phyloP scores from a whole-genome alignment of 495 filamentous ascomycete genomes.

The Cryomyces minteri region DNA sequence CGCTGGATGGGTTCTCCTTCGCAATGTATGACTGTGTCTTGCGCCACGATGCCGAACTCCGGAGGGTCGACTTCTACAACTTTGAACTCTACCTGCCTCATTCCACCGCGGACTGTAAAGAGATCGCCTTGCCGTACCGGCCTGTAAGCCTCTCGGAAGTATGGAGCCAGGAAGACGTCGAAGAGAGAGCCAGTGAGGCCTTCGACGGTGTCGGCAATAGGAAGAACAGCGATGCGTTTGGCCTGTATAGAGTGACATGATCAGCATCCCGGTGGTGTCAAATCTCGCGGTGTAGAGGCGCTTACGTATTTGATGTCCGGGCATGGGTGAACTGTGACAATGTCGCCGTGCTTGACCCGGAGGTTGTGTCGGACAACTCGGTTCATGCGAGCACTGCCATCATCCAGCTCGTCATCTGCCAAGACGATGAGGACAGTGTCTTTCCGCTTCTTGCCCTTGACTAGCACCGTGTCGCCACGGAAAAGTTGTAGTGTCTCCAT shows the following conservation, averaged over 20 bases:
- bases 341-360: constrained; percentile 93
- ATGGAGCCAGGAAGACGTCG: constrained; percentile 97
- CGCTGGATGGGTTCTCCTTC: constrained; percentile 97
- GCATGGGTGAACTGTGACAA: constrained; percentile 94
- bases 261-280: constrained; percentile 8
- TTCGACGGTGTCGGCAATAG: constrained; percentile 95
- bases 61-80: constrained; percentile 97
- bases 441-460: constrained; percentile 99
- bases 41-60: constrained; percentile 94
- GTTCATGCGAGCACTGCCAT: constrained; percentile 91
- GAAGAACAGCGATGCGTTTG: constrained; percentile 96
- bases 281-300: constrained; percentile 1
- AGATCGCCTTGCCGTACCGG: constrained; percentile 92
- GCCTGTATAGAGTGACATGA: constrained; percentile 33
- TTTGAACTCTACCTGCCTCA: constrained; percentile 99
- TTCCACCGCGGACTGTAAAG: constrained; percentile 91
- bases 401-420: constrained; percentile 94
- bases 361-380: constrained; percentile 96
- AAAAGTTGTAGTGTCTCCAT: constrained; percentile 98
- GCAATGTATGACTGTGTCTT: constrained; percentile 97
- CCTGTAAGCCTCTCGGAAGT: constrained; percentile 97
- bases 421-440: constrained; percentile 96
- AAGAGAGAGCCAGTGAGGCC: constrained; percentile 93
- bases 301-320: constrained; percentile 99
- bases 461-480: constrained; percentile 92